Conservation (phyloP, 2,329 filamentous ascomycete species). For the Cordyceps farinosa region DNA sequence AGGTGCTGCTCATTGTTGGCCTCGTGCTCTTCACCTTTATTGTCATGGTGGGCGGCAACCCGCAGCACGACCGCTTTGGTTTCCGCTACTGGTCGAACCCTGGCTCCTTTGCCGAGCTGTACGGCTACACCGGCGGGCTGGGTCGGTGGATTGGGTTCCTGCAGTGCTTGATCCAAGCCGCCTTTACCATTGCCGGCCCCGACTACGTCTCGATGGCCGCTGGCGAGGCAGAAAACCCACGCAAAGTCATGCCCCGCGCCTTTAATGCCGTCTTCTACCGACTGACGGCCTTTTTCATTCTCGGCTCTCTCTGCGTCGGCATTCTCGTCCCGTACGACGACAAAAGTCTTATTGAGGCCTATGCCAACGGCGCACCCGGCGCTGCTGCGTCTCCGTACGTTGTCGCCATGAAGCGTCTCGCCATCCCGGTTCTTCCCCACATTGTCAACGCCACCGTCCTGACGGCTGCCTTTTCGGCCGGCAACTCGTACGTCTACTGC, state of each 20-base stretch:
- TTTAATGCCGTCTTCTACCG: slow-evolving; percentile 79
- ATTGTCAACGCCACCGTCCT: slow-evolving; percentile 72
- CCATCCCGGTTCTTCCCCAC: slow-evolving; percentile 61
- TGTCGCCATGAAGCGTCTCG: slow-evolving; percentile 64
- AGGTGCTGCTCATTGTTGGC: slow-evolving; percentile 67
- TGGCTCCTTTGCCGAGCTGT: slow-evolving; percentile 66
- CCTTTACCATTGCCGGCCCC: slow-evolving; percentile 64
- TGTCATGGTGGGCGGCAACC: slow-evolving; percentile 79
- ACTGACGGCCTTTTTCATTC: slow-evolving; percentile 69
- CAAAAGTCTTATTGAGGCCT: slow-evolving; percentile 56
- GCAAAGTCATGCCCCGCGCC: slow-evolving; percentile 65
- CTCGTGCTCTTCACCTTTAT: slow-evolving; percentile 76
- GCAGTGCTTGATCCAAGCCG: slow-evolving; percentile 68
- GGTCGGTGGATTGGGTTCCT: slow-evolving; percentile 76
- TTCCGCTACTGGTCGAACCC: slow-evolving; percentile 66
- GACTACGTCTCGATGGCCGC: slow-evolving; percentile 68
- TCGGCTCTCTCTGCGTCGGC: slow-evolving; percentile 69
- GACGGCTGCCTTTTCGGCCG: slow-evolving; percentile 63
- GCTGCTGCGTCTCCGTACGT: slow-evolving; percentile 68
- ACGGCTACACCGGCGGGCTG: slow-evolving; percentile 55
- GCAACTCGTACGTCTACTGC: slow-evolving; percentile 63
- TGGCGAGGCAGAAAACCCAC: slow-evolving; percentile 68
- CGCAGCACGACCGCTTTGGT: slow-evolving; percentile 65
- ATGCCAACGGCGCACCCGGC: slow-evolving; percentile 55
- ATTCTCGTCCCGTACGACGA: slow-evolving; percentile 70